These are phyloP conservation scores for Periconia macrospinosa DNA, from an alignment of 2,329 filamentous ascomycete species.

Conservation along the genomic window DNA sequence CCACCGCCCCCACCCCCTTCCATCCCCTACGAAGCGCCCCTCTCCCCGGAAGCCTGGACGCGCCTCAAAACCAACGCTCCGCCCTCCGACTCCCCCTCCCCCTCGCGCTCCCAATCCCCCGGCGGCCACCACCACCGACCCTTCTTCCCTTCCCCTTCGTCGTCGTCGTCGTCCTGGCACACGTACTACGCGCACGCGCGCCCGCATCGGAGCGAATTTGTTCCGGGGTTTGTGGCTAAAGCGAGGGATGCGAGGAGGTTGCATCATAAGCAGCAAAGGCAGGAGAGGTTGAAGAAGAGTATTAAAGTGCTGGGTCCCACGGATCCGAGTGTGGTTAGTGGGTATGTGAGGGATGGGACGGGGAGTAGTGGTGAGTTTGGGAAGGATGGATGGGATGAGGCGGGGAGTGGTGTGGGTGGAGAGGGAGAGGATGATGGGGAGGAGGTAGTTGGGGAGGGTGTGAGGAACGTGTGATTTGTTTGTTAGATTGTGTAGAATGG, in stretches of 20 bases:
- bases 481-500: no score
- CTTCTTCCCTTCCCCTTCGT: neutral
- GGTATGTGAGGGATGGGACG: constrained; percentile 7
- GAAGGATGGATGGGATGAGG: neutral
- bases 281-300: constrained; percentile 33
- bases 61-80: constrained; percentile 1
- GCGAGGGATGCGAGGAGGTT: constrained; percentile 25
- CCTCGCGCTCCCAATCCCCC: neutral
- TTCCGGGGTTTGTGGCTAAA: constrained; percentile 21
- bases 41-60: constrained; percentile 3
- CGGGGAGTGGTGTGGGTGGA: no score
- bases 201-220: neutral
- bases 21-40: neutral
- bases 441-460: no score
- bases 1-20: neutral
- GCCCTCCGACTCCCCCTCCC: constrained; percentile 2
- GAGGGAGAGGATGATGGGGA: no score
- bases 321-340: constrained; percentile 21
- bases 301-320: constrained; percentile 35
- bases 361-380: constrained; percentile 1
- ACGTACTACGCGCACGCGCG: neutral
- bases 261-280: constrained; percentile 21
- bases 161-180: neutral
- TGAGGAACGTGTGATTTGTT: no score
- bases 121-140: neutral